Percentiles rank a stretch among this genome's conserved stretches.
Conservation (phyloP, 108 stramenopile genomes). For the Cyclotella baltica region DNA sequence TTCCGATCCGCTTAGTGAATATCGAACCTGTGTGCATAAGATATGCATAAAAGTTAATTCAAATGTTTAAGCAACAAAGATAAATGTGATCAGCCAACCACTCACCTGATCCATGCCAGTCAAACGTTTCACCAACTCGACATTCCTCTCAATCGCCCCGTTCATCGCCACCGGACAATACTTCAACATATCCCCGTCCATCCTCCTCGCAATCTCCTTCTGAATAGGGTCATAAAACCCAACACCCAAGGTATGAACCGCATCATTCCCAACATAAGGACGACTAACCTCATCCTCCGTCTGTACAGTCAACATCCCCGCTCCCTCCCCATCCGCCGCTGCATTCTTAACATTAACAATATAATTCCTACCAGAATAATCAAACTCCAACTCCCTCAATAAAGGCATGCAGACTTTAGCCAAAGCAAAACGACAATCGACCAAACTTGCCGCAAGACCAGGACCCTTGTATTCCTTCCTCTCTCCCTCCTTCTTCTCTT, state of each 20-base stretch:
- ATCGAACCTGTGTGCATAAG: conserved; percentile 38
- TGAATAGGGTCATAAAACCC: conserved; percentile 57
- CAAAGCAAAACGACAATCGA: conserved; percentile 58
- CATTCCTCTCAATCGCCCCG: conserved; percentile 49
- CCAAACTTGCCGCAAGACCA: conserved; percentile 37
- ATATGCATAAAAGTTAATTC: not conserved
- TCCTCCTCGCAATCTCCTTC: conserved; percentile 50
- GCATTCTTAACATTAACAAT: conserved; percentile 25
- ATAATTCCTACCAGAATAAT: conserved; percentile 33
- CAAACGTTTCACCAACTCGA: conserved; percentile 36
- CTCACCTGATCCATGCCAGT: conserved; percentile 62
- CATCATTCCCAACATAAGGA: conserved; percentile 54
- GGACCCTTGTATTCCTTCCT: not conserved
- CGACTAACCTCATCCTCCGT: conserved; percentile 24
- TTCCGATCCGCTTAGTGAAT: conserved; percentile 56
- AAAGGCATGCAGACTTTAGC: conserved; percentile 63
- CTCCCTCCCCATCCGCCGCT: not conserved
- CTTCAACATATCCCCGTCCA: conserved; percentile 27
- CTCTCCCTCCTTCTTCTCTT: not conserved
- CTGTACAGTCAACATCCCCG: conserved; percentile 44
- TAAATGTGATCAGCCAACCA: not conserved
- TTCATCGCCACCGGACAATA: conserved; percentile 60
- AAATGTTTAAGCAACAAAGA: not conserved
- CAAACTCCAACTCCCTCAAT: conserved; percentile 57
- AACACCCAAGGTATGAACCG: conserved; percentile 52